Conservation (phyloP, 163 green algal species). For the Chloromonas sp. region DNA sequence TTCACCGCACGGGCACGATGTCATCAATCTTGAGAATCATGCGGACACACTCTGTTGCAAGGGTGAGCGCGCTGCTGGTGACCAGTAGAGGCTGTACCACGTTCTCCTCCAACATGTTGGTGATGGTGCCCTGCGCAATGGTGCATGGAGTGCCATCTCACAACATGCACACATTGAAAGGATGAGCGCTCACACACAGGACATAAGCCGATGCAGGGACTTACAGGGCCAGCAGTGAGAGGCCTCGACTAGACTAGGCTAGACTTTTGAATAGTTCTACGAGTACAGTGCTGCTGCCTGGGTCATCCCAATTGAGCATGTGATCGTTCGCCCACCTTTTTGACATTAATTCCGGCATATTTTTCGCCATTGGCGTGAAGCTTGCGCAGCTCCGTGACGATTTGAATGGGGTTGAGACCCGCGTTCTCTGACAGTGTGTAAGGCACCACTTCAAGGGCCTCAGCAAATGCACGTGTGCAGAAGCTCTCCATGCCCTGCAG, state of each 20-base stretch:
- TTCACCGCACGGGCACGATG: constrained; percentile 44
- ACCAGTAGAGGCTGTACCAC: constrained; percentile 96
- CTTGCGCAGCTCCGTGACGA: constrained; percentile 93
- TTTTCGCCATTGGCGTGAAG: constrained; percentile 67
- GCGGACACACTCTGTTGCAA: constrained; percentile 90
- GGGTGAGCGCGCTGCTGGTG: constrained; percentile 79
- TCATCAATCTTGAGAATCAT: constrained; percentile 97
- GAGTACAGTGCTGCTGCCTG: too few species aligned
- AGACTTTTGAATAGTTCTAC: too few species aligned
- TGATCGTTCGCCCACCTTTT: constrained; percentile 38
- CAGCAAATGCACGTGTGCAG: constrained; percentile 87
- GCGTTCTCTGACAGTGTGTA: constrained; percentile 99
- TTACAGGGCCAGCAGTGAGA: too few species aligned
- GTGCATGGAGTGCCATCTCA: not conserved
- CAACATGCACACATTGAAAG: not conserved
- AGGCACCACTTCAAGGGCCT: constrained; percentile 95
- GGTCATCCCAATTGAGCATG: not conserved
- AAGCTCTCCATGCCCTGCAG: constrained; percentile 86
- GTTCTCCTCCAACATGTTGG: constrained; percentile 93
- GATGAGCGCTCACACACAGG: not conserved
- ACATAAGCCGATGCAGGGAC: too few species aligned
- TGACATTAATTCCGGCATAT: constrained; percentile 65
- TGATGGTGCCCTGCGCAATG: constrained; percentile 61
- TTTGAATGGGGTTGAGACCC: constrained; percentile 92
- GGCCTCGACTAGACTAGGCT: too few species aligned